Conservation (phyloP, 805 yeast species). For the Wickerhamomyces mucosus region DNA sequence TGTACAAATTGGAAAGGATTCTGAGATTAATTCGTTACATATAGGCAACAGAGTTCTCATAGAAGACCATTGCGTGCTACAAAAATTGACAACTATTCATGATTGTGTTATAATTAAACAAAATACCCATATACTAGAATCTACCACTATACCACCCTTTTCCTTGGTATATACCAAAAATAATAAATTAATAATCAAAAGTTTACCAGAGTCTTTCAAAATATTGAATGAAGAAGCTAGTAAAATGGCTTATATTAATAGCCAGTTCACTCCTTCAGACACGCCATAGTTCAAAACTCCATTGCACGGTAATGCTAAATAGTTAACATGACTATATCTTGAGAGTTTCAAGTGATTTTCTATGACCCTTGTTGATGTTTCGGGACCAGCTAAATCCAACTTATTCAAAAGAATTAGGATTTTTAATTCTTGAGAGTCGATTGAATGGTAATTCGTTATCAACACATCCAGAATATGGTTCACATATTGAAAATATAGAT, state of each 20-base stretch:
- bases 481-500: constrained; percentile 8
- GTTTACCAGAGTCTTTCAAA: constrained; percentile 21
- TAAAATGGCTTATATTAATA: constrained; percentile 16
- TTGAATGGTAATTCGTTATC: background rate
- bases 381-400: constrained; percentile 7
- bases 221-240: constrained; percentile 17
- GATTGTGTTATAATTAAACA: constrained; percentile 42
- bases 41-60: constrained; percentile 42
- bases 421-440: constrained; percentile 2
- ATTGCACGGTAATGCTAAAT: constrained; percentile 13
- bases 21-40: constrained; percentile 25
- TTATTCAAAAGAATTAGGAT: constrained; percentile 15
- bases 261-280: constrained; percentile 20
- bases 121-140: constrained; percentile 32
- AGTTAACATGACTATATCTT: constrained; percentile 4
- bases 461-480: constrained; percentile 4
- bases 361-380: constrained; percentile 5
- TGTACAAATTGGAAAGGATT: constrained; percentile 29
- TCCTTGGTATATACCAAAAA: constrained; percentile 25
- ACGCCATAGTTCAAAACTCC: constrained; percentile 14
- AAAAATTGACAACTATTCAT: constrained; percentile 30
- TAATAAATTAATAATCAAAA: constrained; percentile 4
- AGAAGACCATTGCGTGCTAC: constrained; percentile 31
- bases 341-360: constrained; percentile 8
- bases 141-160: constrained; percentile 41